phyloP scores from a whole-genome alignment of 2,329 filamentous ascomycete species.

The Chaetoscypha palmicola region DNA sequence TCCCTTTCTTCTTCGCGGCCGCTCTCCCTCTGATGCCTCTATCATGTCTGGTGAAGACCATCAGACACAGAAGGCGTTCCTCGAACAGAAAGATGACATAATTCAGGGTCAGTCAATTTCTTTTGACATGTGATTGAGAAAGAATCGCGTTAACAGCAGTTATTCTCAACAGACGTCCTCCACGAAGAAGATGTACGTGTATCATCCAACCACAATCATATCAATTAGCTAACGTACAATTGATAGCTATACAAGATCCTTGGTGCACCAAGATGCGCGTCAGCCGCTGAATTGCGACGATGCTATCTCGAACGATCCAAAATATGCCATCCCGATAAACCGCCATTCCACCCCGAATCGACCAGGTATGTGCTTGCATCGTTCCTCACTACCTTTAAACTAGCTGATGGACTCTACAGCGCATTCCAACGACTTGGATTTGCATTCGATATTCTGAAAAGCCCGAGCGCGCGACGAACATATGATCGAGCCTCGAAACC shows the following conservation, averaged over 20 bases:
- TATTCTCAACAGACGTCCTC: conserved; percentile 25
- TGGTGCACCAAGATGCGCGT: conserved; percentile 30
- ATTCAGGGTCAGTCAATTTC: conserved; percentile 21
- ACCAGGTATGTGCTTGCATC: conserved; percentile 25
- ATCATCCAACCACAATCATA: neutral
- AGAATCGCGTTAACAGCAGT: conserved; percentile 2
- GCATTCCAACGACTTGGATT: conserved; percentile 36
- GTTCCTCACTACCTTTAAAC: neutral
- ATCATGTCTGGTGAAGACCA: conserved; percentile 28
- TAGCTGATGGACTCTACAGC: conserved; percentile 15
- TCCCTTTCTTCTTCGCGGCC: conserved; percentile 2
- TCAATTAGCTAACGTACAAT: conserved; percentile 9
- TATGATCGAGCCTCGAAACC: conserved; percentile 33
- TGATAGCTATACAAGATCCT: conserved; percentile 33
- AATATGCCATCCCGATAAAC: conserved; percentile 36
- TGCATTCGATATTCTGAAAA: conserved; percentile 36
- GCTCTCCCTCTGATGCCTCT: conserved; percentile 21
- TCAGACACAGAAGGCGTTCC: conserved; percentile 21
- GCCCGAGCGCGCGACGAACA: conserved; percentile 32
- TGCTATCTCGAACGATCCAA: conserved; percentile 35
- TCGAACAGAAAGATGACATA: conserved; percentile 24
- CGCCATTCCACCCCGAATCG: conserved; percentile 32
- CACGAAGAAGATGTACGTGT: conserved; percentile 31
- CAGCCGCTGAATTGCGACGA: conserved; percentile 33
- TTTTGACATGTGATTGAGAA: conserved; percentile 27